Percentiles rank a stretch among this genome's conserved stretches.
Evolutionary conservation across 768 basidiomycete species (phyloP).

Genomic region (Trametes sanguinea): DNA sequence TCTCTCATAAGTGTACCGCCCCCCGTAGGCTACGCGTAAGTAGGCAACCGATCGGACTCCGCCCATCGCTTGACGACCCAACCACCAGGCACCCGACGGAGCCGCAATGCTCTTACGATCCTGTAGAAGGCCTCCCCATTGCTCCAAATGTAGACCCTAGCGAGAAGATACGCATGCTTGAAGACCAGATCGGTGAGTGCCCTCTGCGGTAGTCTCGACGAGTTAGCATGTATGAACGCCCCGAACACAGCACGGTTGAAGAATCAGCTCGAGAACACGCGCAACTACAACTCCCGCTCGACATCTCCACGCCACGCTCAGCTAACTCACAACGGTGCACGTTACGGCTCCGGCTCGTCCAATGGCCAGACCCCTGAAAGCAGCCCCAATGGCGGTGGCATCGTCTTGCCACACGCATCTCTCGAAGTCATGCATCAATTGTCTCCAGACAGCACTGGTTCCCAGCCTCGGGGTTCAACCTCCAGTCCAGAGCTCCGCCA

Average conservation of each 20-base stretch:
- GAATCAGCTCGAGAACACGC: constrained; percentile 58
- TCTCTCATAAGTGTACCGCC: constrained; percentile 81
- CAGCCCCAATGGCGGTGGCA: constrained; percentile 30
- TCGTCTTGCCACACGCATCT: constrained; percentile 31
- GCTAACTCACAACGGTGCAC: constrained; percentile 12
- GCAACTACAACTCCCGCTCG: constrained; percentile 39
- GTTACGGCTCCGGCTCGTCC: constrained; percentile 14
- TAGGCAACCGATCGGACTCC: constrained; percentile 3
- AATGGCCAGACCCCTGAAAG: constrained; percentile 27
- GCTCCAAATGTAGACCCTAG: constrained; percentile 78
- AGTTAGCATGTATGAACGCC: neutral
- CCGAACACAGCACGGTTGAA: constrained; percentile 57
- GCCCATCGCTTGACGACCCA: constrained; percentile 8
- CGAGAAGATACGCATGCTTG: constrained; percentile 75
- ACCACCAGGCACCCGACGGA: constrained; percentile 73
- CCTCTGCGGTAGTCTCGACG: neutral
- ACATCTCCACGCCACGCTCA: constrained; percentile 37
- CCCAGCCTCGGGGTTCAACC: constrained; percentile 38
- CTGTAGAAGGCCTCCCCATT: constrained; percentile 77
- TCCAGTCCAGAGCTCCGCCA: constrained; percentile 53
- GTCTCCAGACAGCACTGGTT: constrained; percentile 27
- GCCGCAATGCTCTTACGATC: constrained; percentile 85
- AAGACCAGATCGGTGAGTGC: constrained; percentile 68
- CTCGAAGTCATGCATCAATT: constrained; percentile 28
- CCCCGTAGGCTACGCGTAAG: constrained; percentile 83